Percentiles rank a stretch among this genome's conserved stretches.
phyloP scores from a whole-genome alignment of 768 basidiomycete genomes.

The Cystobasidium tubakii region DNA sequence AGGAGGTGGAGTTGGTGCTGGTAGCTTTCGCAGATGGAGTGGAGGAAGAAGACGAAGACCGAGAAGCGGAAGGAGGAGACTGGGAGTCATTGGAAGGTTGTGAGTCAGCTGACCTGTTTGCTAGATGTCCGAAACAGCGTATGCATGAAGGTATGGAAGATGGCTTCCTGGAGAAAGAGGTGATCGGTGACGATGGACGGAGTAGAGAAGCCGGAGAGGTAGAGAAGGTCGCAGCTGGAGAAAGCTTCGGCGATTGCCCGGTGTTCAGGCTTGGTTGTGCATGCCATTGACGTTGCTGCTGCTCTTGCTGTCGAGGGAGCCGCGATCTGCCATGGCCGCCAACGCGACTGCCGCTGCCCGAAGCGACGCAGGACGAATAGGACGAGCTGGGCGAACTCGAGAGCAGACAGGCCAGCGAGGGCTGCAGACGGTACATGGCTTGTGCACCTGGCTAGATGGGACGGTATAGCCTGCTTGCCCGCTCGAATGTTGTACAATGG shows the following conservation, averaged over 20 bases:
- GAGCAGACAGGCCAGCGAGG: background rate
- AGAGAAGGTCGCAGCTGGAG: background rate
- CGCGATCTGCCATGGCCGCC: background rate
- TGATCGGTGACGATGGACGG: background rate
- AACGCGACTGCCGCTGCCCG: background rate
- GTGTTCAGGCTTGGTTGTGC: too few relatives aligned
- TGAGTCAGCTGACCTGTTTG: background rate
- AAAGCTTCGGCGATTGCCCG: background rate
- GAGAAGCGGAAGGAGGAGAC: background rate
- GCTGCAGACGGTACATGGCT: background rate
- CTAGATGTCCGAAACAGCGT: conserved; percentile 2
- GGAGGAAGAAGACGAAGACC: background rate
- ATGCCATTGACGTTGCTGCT: too few relatives aligned
- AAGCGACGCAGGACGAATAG: background rate
- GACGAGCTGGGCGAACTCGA: background rate
- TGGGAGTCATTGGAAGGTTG: too few relatives aligned
- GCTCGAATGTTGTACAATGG: too few relatives aligned
- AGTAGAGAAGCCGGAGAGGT: background rate
- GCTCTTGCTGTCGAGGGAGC: too few relatives aligned
- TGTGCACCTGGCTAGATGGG: too few relatives aligned
- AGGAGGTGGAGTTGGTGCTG: too few relatives aligned
- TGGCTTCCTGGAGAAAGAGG: background rate
- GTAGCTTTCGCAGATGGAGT: background rate
- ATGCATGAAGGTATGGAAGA: background rate
- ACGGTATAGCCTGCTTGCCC: too few relatives aligned